These are phyloP conservation scores for Platanthera guangdongensis DNA, from an alignment of 106 monocot genomes.

Conservation along the genomic window DNA sequence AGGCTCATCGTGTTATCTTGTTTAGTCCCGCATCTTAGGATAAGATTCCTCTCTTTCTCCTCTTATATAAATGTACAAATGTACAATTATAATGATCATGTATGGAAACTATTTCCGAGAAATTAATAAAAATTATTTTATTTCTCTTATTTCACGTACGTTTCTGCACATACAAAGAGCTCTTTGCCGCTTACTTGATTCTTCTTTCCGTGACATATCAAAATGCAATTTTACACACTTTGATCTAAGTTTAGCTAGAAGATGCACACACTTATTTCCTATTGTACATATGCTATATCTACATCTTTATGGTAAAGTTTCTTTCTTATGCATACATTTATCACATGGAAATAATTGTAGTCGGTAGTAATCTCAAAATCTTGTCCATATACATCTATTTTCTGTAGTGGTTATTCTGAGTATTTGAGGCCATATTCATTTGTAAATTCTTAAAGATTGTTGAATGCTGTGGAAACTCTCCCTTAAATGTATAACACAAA, in stretches of 20 bases:
- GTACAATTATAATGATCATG: too few species aligned
- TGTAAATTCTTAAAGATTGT: neutral
- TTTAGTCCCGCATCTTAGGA: too few species aligned
- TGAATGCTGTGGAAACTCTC: neutral
- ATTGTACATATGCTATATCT: neutral
- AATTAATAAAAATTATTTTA: too few species aligned
- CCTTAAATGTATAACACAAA: neutral
- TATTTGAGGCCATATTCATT: neutral
- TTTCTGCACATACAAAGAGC: too few species aligned
- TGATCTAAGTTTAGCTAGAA: neutral
- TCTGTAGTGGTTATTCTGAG: neutral
- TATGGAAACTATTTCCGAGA: too few species aligned
- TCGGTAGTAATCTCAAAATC: neutral
- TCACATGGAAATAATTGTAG: slow-evolving; percentile 2
- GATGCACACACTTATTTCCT: neutral
- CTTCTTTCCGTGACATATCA: too few species aligned
- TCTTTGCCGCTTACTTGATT: too few species aligned
- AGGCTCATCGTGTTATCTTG: too few species aligned
- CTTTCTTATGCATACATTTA: neutral
- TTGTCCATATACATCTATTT: neutral
- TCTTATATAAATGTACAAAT: too few species aligned
- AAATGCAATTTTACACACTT: neutral
- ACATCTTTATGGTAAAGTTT: neutral
- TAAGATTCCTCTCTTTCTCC: too few species aligned
- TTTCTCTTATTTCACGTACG: too few species aligned